Evolutionary conservation across 495 filamentous ascomycete genomes (phyloP), one percentile per base, ranked within the genome.

Genomic region (Schizothecium vesticola): DNA sequence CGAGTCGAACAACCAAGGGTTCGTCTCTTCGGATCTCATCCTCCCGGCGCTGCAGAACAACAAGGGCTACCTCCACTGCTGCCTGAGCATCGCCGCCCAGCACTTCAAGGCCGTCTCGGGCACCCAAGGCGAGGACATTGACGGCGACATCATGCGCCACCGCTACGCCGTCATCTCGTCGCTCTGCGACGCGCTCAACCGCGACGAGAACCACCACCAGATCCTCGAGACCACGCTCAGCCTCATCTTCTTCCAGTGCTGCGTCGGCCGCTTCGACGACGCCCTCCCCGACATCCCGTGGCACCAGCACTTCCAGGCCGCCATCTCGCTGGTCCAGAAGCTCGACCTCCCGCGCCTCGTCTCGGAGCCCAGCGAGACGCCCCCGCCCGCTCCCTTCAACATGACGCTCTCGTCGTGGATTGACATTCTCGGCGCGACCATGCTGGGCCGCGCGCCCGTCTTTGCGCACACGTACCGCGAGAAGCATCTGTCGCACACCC

Each of bases 211-310:
- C 69, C 93, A 97, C 77, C 85, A 90, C 59, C 84, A 94, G 73
- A 97, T 97, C 70, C 86, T 99, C 13, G 95, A 99, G 79, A 93
- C 95, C 3, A 93, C 94, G 1, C 83, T 99, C 9, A 95, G 92
- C 61, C 94, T 99, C 88, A 97, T 97, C 69, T 93, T 98, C 82
- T 99, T 97, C 84, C 94, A 97, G 72, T 94, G 91, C 81, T 91
- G 91, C 19, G 94, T 98, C 66, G 95, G 95, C 36, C 84, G 91
- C 59, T 86, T 90, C 4, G 90, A 93, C 72, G 95, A 97, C 72
- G 86, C 84, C 63, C 87, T 99, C 13, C 93, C 93, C 3, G 95
- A 99, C 74, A 97, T 98, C 69, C 90, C 94, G 1, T 99, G 95
- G 95, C 89, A 90, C 79, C 91, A 96, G 73, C 95, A 99, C 82